These are phyloP conservation scores for Eucommia ulmoides DNA, from an alignment of 257 asterid species.

Conservation along the genomic window DNA sequence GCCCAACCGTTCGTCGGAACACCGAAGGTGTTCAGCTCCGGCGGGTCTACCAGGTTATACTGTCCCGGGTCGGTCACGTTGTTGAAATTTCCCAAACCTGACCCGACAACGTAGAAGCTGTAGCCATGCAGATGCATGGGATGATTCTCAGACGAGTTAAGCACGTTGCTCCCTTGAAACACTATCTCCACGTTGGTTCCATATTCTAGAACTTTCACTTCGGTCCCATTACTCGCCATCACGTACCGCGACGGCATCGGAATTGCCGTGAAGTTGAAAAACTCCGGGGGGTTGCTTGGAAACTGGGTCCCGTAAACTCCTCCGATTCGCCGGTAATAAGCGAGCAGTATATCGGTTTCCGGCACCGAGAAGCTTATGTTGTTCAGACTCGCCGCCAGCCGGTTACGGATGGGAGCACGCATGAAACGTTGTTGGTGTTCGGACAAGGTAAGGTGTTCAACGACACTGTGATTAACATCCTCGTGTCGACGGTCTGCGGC, in stretches of 20 bases:
- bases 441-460: conserved; percentile 43
- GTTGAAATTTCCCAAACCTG: conserved; percentile 42
- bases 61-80: conserved; percentile 31
- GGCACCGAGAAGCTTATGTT: conserved; percentile 51
- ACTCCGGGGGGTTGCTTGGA: conserved; percentile 35
- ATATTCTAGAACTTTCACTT: conserved; percentile 44
- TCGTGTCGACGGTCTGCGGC: conserved; percentile 38
- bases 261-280: conserved; percentile 51
- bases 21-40: conserved; percentile 61
- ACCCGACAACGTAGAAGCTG: conserved; percentile 55
- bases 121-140: conserved; percentile 66
- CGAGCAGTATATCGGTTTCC: conserved; percentile 37
- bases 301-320: conserved; percentile 37
- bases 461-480: conserved; percentile 47
- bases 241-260: conserved; percentile 46
- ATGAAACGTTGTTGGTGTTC: conserved; percentile 32
- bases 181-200: conserved; percentile 50
- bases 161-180: conserved; percentile 55
- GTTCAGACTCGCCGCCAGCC: conserved; percentile 62
- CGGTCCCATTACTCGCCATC: conserved; percentile 33
- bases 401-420: conserved; percentile 43
- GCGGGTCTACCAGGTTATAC: conserved; percentile 53
- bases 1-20: conserved; percentile 79
- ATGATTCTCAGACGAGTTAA: conserved; percentile 50
- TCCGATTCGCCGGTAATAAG: conserved; percentile 25